These are phyloP conservation scores for Leptographium radiaticola DNA, from an alignment of 2,329 filamentous ascomycete genomes.

Conservation along the genomic window DNA sequence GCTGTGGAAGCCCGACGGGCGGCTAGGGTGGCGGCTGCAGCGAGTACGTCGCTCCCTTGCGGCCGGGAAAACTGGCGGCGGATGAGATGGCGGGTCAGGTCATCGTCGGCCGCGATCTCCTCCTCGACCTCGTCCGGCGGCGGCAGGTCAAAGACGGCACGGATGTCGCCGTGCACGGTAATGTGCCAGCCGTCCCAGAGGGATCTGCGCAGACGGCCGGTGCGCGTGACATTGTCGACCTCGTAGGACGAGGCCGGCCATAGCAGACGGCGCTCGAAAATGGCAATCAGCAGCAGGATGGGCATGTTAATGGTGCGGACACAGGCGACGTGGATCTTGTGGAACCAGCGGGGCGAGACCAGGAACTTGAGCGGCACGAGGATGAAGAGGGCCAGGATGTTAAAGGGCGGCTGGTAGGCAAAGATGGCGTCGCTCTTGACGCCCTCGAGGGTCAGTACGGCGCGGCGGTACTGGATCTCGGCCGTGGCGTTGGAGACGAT, in stretches of 20 bases:
- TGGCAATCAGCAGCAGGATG: slow-evolving; percentile 55
- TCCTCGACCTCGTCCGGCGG: slow-evolving; percentile 48
- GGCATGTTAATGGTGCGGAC: slow-evolving; percentile 66
- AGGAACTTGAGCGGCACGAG: slow-evolving; percentile 66
- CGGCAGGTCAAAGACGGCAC: slow-evolving; percentile 59
- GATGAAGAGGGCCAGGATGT: slow-evolving; percentile 61
- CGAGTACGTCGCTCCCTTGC: slow-evolving; percentile 21
- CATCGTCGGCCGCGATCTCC: slow-evolving; percentile 46
- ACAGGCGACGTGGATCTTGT: slow-evolving; percentile 73
- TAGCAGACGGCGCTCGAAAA: slow-evolving; percentile 56
- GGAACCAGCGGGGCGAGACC: slow-evolving; percentile 74
- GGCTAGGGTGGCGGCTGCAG: not conserved
- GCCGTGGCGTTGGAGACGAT: slow-evolving; percentile 65
- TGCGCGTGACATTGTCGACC: not conserved
- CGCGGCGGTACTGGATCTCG: slow-evolving; percentile 73
- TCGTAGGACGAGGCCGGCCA: slow-evolving; percentile 33
- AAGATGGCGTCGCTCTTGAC: slow-evolving; percentile 78
- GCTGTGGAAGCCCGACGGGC: not conserved
- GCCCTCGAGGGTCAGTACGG: slow-evolving; percentile 72
- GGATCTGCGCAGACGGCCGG: slow-evolving; percentile 14
- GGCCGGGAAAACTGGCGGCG: slow-evolving; percentile 40
- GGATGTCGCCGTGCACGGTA: slow-evolving; percentile 58
- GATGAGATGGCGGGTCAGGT: slow-evolving; percentile 44
- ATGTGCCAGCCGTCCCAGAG: slow-evolving; percentile 59
- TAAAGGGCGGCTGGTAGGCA: slow-evolving; percentile 72